A percentile compares a stretch with the other conserved stretches of the same genome.
Conservation (phyloP, 768 basidiomycete genomes). For the Mycena haematopus region DNA sequence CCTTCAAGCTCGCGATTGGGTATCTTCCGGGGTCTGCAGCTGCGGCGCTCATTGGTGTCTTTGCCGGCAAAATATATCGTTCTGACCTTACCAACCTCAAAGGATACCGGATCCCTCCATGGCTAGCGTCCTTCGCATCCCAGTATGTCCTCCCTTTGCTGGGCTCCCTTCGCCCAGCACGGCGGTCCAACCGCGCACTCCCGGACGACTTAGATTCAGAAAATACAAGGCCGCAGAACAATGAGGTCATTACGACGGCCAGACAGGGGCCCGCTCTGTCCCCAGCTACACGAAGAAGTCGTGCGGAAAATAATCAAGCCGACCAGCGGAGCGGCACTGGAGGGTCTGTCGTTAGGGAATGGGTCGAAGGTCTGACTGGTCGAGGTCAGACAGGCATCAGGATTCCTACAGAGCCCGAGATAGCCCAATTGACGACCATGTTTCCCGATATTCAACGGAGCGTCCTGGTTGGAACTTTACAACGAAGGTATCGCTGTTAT, state of each 20-base stretch:
- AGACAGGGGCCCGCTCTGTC: conserved; percentile 38
- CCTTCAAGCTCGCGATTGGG: conserved; percentile 67
- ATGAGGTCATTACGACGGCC: conserved; percentile 72
- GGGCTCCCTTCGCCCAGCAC: conserved; percentile 65
- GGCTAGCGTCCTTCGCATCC: conserved; percentile 59
- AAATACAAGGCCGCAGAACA: conserved; percentile 42
- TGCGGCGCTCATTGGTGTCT: conserved; percentile 66
- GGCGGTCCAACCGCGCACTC: conserved; percentile 74
- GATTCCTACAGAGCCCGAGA: conserved; percentile 78
- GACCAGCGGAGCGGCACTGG: conserved; percentile 34
- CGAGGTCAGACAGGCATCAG: conserved; percentile 63
- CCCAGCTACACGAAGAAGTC: neutral
- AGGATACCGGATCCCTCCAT: conserved; percentile 74
- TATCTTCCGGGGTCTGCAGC: conserved; percentile 70
- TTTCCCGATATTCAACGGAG: conserved; percentile 83
- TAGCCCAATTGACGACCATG: conserved; percentile 76
- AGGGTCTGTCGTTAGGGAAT: conserved; percentile 71
- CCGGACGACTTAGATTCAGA: conserved; percentile 56
- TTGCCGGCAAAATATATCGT: conserved; percentile 81
- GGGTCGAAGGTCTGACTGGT: conserved; percentile 83
- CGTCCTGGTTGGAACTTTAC: conserved; percentile 75
- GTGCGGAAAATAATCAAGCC: neutral
- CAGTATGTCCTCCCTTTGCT: conserved; percentile 70
- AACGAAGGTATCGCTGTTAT: conserved; percentile 68
- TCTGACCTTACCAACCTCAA: conserved; percentile 84